A percentile compares a stretch with the other conserved stretches of the same genome.
Evolutionary conservation across 2,329 filamentous ascomycete genomes (phyloP).

Genomic region (Exophiala aquamarina): DNA sequence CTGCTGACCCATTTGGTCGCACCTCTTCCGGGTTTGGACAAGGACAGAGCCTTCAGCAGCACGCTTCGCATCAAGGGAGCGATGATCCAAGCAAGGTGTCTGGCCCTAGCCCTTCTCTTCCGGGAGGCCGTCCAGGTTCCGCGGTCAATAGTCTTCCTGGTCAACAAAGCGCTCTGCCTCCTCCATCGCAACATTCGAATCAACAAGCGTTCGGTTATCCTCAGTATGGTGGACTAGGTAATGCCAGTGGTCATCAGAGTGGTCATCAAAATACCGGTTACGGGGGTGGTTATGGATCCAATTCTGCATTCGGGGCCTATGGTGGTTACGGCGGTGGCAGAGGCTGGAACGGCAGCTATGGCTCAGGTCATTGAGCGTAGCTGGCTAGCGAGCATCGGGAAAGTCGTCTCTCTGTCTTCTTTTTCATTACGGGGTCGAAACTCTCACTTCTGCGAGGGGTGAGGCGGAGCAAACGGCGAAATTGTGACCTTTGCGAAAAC

Average conservation of each 20-base stretch:
- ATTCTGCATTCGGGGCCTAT: slow-evolving; percentile 27
- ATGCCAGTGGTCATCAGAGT: slow-evolving; percentile 20
- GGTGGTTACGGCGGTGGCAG: slow-evolving; percentile 25
- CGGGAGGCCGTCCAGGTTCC: slow-evolving; percentile 63
- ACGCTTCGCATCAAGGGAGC: slow-evolving; percentile 35
- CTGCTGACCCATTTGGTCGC: slow-evolving; percentile 61
- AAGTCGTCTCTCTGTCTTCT: slow-evolving; percentile 14
- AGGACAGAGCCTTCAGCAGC: slow-evolving; percentile 51
- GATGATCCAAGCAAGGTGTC: slow-evolving; percentile 58
- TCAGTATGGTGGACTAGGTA: slow-evolving; percentile 27
- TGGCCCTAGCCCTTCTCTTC: slow-evolving; percentile 61
- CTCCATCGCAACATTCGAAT: slow-evolving; percentile 34
- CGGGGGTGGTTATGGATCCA: slow-evolving; percentile 24
- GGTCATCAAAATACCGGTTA: slow-evolving; percentile 24
- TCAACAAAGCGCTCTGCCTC: slow-evolving; percentile 37
- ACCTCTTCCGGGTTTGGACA: slow-evolving; percentile 57
- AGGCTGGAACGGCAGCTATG: slow-evolving; percentile 26
- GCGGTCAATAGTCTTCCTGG: slow-evolving; percentile 58
- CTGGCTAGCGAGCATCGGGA: neutral
- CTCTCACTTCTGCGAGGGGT: slow-evolving; percentile 9
- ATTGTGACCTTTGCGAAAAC: slow-evolving; percentile 11
- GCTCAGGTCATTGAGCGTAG: slow-evolving; percentile 21
- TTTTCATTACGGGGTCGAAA: slow-evolving; percentile 20
- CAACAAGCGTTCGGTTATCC: slow-evolving; percentile 35
- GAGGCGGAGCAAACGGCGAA: slow-evolving; percentile 14